These are phyloP conservation scores for Candida ipomoeae DNA, from an alignment of 805 yeast species.

Conservation along the genomic window DNA sequence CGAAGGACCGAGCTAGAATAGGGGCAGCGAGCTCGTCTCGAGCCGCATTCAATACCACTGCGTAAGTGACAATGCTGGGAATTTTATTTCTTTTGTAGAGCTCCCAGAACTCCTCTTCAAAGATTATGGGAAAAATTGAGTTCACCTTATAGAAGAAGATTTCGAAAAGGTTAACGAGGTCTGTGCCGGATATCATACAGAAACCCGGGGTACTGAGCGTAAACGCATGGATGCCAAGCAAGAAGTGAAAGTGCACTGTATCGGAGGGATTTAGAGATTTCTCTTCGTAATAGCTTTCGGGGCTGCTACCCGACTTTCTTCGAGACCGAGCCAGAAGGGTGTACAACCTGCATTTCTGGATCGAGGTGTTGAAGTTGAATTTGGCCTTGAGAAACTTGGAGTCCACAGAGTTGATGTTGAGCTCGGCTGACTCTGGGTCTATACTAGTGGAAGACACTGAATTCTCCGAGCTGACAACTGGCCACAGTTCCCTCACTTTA, in stretches of 20 bases:
- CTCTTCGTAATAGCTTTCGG: neutral
- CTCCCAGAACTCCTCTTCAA: slow-evolving; percentile 36
- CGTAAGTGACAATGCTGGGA: slow-evolving; percentile 39
- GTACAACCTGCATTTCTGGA: slow-evolving; percentile 5
- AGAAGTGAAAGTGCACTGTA: slow-evolving; percentile 11
- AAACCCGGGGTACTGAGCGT: slow-evolving; percentile 18
- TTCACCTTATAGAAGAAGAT: slow-evolving; percentile 40
- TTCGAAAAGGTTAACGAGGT: slow-evolving; percentile 23
- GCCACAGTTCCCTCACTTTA: neutral
- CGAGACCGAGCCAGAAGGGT: neutral
- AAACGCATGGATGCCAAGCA: slow-evolving; percentile 16
- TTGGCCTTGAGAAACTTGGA: slow-evolving; percentile 11
- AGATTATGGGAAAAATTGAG: slow-evolving; percentile 38
- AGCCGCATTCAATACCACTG: slow-evolving; percentile 40
- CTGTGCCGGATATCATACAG: slow-evolving; percentile 10
- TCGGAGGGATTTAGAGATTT: slow-evolving; percentile 8
- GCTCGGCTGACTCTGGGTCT: neutral
- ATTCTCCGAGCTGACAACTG: neutral
- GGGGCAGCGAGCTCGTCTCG: slow-evolving; percentile 30
- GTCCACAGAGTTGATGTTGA: slow-evolving; percentile 9
- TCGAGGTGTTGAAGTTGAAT: slow-evolving; percentile 15
- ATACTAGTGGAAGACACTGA: neutral
- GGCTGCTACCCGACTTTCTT: neutral
- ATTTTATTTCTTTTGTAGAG: slow-evolving; percentile 29
- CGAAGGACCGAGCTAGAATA: slow-evolving; percentile 15